phyloP scores from a whole-genome alignment of 352 stramenopile genomes.

The Phytophthora litchii region DNA sequence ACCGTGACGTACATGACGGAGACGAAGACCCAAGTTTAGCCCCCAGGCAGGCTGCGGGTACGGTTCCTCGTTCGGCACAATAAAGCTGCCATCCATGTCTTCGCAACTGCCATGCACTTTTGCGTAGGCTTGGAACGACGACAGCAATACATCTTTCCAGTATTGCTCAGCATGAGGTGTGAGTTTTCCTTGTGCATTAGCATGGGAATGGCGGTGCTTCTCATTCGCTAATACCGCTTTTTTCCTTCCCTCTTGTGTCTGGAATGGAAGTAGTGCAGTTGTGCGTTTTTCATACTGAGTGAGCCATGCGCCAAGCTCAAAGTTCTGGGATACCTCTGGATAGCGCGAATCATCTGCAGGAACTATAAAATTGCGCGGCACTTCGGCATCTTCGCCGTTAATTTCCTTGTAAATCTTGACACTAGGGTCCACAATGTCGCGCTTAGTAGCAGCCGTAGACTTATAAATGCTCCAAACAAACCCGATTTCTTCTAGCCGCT shows the following conservation, averaged over 20 bases:
- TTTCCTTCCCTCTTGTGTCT: constrained; percentile 45
- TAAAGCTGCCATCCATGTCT: constrained; percentile 61
- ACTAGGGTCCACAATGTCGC: constrained; percentile 62
- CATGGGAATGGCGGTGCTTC: constrained; percentile 10
- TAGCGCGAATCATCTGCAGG: constrained; percentile 78
- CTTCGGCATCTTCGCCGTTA: constrained; percentile 69
- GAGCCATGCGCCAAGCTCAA: constrained; percentile 89
- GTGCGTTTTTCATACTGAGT: constrained; percentile 63
- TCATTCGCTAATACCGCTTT: constrained; percentile 11
- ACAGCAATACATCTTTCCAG: constrained; percentile 76
- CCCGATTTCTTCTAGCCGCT: constrained; percentile 86
- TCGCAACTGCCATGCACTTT: constrained; percentile 52
- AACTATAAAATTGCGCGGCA: constrained; percentile 72
- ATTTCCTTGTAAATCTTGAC: constrained; percentile 83
- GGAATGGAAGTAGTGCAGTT: constrained; percentile 45
- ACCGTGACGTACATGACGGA: constrained; percentile 73
- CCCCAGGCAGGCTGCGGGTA: constrained; percentile 68
- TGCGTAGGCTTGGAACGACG: constrained; percentile 64
- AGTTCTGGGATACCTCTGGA: constrained; percentile 82
- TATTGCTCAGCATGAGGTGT: constrained; percentile 66
- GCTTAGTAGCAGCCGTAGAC: constrained; percentile 49
- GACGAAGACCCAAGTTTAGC: constrained; percentile 69
- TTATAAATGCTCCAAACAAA: constrained; percentile 92
- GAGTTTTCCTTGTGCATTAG: constrained; percentile 24
- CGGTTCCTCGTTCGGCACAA: constrained; percentile 59